phyloP scores from a whole-genome alignment of 179 eudicot species.

The Pouteria campechiana region DNA sequence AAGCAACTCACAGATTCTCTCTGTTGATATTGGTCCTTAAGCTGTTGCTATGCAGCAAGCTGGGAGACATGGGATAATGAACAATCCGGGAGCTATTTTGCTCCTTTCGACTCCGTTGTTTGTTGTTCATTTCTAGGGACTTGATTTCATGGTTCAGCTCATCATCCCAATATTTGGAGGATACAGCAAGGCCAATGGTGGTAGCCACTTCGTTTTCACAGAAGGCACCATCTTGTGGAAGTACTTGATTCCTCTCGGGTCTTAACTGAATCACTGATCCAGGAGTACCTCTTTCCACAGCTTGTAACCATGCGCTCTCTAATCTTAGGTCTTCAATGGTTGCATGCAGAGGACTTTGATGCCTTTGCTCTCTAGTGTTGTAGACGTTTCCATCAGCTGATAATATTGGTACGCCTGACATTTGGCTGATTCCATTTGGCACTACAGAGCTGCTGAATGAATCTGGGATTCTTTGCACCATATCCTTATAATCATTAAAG shows the following conservation, averaged over 20 bases:
- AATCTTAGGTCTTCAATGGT: slow-evolving; percentile 86
- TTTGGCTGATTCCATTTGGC: too few species aligned
- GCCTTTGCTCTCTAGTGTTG: slow-evolving; percentile 24
- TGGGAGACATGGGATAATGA: slow-evolving; percentile 68
- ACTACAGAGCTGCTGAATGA: slow-evolving; percentile 21
- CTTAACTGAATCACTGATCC: slow-evolving; percentile 52
- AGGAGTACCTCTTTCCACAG: slow-evolving; percentile 85
- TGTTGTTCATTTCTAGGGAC: slow-evolving; percentile 46
- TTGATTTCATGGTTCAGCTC: slow-evolving; percentile 59
- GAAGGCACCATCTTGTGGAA: slow-evolving; percentile 64
- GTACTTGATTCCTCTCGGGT: slow-evolving; percentile 86
- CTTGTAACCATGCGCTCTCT: slow-evolving; percentile 97
- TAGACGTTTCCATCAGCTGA: slow-evolving; percentile 22
- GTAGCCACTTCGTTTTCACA: slow-evolving; percentile 28
- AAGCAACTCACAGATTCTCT: slow-evolving; percentile 54
- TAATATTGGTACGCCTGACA: too few species aligned
- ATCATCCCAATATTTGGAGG: slow-evolving; percentile 73
- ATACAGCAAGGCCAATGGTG: slow-evolving; percentile 21
- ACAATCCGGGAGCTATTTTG: slow-evolving; percentile 30
- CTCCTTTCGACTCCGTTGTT: slow-evolving; percentile 44
- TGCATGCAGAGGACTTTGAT: slow-evolving; percentile 63
- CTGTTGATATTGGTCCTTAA: slow-evolving; percentile 40
- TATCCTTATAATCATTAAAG: slow-evolving; percentile 18
- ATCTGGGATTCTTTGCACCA: slow-evolving; percentile 14
- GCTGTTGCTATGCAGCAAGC: slow-evolving; percentile 73